A percentile compares a stretch with the other conserved stretches of the same genome.
Evolutionary conservation across 768 basidiomycete species (phyloP).

Genomic region (Tulasnella sp.): DNA sequence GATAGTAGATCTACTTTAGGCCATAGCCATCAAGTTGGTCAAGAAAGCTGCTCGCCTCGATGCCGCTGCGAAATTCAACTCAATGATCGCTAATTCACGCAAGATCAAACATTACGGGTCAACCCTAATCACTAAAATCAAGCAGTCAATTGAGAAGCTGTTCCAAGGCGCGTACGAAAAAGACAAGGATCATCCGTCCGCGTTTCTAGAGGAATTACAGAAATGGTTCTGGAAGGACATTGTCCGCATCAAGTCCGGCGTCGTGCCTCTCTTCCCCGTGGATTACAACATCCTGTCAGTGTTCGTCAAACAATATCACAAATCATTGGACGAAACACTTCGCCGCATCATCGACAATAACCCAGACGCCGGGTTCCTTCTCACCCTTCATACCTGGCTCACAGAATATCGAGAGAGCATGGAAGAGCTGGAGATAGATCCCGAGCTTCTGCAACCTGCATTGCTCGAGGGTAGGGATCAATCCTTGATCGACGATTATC

Average conservation of each 20-base stretch:
- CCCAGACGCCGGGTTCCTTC: slow-evolving; percentile 78
- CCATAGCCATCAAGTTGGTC: slow-evolving; percentile 85
- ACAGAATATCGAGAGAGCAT: slow-evolving; percentile 93
- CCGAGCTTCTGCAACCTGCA: slow-evolving; percentile 75
- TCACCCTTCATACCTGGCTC: slow-evolving; percentile 83
- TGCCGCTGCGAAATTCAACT: slow-evolving; percentile 86
- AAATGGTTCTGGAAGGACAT: slow-evolving; percentile 94
- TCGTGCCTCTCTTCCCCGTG: slow-evolving; percentile 82
- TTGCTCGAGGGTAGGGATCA: slow-evolving; percentile 95
- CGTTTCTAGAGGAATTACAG: slow-evolving; percentile 60
- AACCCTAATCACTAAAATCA: slow-evolving; percentile 72
- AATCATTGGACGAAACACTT: slow-evolving; percentile 61
- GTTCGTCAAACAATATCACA: slow-evolving; percentile 85
- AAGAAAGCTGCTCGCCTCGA: slow-evolving; percentile 90
- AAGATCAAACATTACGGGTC: slow-evolving; percentile 92
- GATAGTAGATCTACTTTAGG: slow-evolving; percentile 34
- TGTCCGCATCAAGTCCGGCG: slow-evolving; percentile 80
- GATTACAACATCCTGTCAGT: slow-evolving; percentile 82
- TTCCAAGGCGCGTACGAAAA: slow-evolving; percentile 58
- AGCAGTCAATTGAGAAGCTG: slow-evolving; percentile 57
- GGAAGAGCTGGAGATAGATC: slow-evolving; percentile 81
- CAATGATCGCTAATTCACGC: slow-evolving; percentile 85
- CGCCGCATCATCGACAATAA: slow-evolving; percentile 56
- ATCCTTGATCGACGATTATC: slow-evolving; percentile 86
- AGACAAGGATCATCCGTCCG: slow-evolving; percentile 50